Evolutionary conservation across 2,329 filamentous ascomycete species (phyloP).

Genomic region (Trichoderma arundinaceum): DNA sequence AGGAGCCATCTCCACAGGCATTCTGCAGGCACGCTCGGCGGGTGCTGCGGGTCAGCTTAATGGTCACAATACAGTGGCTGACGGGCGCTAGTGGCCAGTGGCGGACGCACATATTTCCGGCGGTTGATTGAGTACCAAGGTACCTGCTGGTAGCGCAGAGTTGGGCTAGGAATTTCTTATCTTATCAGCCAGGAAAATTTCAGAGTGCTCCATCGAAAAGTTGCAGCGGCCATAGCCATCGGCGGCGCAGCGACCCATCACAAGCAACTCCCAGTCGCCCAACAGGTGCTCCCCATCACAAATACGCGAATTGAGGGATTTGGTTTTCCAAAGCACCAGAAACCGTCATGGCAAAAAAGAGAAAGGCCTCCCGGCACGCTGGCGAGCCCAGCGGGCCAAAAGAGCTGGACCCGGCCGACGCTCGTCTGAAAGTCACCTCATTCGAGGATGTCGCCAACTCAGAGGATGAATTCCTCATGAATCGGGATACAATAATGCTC

Average conservation of each 20-base stretch:
- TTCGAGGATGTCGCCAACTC: slow-evolving; percentile 90
- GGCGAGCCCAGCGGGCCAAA: slow-evolving; percentile 56
- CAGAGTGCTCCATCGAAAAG: slow-evolving; percentile 26
- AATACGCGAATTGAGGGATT: not conserved
- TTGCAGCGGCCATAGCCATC: slow-evolving; percentile 11
- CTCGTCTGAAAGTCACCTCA: slow-evolving; percentile 66
- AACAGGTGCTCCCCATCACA: no score
- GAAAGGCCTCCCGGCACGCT: slow-evolving; percentile 67
- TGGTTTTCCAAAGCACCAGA: not conserved
- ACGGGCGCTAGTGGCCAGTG: not conserved
- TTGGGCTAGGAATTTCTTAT: slow-evolving; percentile 29
- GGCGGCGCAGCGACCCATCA: not conserved
- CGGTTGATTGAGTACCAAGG: not conserved
- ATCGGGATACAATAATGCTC: slow-evolving; percentile 83
- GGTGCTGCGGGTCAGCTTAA: no score
- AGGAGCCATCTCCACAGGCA: no score
- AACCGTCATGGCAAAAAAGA: slow-evolving; percentile 66
- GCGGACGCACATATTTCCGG: slow-evolving; percentile 31
- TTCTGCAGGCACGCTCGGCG: no score
- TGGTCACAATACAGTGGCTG: no score
- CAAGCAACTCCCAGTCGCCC: not conserved
- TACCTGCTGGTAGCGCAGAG: not conserved
- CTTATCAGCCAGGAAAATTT: slow-evolving; percentile 37
- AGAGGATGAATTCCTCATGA: slow-evolving; percentile 90
- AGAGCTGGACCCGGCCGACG: slow-evolving; percentile 62